These are phyloP conservation scores for Kurtzmaniella cleridarum DNA, from an alignment of 805 yeast species.

Conservation along the genomic window DNA sequence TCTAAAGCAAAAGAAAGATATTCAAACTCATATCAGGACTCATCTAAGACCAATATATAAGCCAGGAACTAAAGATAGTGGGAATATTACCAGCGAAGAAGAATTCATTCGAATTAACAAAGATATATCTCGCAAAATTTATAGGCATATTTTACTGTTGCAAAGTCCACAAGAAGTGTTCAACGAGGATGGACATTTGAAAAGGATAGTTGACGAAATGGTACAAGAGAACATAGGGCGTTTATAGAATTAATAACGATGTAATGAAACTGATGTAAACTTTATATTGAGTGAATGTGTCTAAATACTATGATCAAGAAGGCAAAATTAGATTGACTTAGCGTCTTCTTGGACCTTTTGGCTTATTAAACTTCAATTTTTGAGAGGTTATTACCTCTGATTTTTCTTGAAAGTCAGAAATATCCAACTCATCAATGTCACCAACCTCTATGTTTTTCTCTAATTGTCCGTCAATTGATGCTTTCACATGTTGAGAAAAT, in stretches of 20 bases:
- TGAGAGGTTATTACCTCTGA: slow-evolving; percentile 7
- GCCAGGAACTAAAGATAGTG: slow-evolving; percentile 16
- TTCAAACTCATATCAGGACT: slow-evolving; percentile 55
- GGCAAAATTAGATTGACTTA: too few species aligned
- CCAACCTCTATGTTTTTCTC: slow-evolving; percentile 62
- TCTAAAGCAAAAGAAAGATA: slow-evolving; percentile 44
- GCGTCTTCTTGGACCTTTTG: slow-evolving; percentile 63
- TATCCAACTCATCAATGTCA: slow-evolving; percentile 63
- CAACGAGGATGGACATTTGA: slow-evolving; percentile 11
- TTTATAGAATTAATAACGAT: background rate
- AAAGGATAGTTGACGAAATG: slow-evolving; percentile 17
- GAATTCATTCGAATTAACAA: slow-evolving; percentile 59
- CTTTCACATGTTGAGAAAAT: slow-evolving; percentile 46
- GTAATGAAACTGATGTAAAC: background rate
- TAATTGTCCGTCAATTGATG: slow-evolving; percentile 18
- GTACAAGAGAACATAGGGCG: background rate
- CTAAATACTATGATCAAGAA: too few species aligned
- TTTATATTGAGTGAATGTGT: too few species aligned
- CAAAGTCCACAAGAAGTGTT: slow-evolving; percentile 13
- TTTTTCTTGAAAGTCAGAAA: slow-evolving; percentile 37
- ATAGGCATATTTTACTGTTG: slow-evolving; percentile 28
- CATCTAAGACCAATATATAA: slow-evolving; percentile 46
- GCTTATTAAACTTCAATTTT: slow-evolving; percentile 45
- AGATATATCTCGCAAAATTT: slow-evolving; percentile 55
- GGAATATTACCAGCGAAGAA: slow-evolving; percentile 26